Base-by-base conservation (phyloP, 805 yeast species). In the Candida alai region DNA sequence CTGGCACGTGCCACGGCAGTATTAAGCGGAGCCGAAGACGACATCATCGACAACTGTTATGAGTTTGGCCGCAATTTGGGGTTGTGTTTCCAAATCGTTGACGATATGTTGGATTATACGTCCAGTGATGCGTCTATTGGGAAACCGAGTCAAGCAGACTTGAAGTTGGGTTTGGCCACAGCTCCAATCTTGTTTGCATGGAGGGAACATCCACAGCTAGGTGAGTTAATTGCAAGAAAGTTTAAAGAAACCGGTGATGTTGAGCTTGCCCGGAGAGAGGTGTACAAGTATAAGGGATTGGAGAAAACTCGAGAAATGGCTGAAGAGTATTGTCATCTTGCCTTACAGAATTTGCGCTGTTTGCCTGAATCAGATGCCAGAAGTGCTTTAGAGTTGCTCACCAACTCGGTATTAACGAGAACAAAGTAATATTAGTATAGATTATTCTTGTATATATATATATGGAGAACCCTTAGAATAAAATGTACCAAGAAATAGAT, bases 161-260 rank as follows among this genome's bases (percentile, higher is more conserved):
- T 93, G 47, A 78, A 89, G 56, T 68, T 93, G 28, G 98, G 98
- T 0, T 72, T 93, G 47, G 97, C 97, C 1, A 93, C 98, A 1
- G 97, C 97, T 0, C 98, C 98, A 1, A 88, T 90, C 3, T 65
- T 93, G 35, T 93, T 73, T 60, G 97, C 98, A 1, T 93, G 98
- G 98, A 79, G 76, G 50, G 76, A 82, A 49, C 78, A 76, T 49
- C 95, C 96, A 0, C 83, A 80, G 38, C 68, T 93, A 30, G 97
- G 97, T 3, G 79, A 76, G 23, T 60, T 90, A 49, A 88, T 93
- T 47, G 78, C 77, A 16, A 75, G 97, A 40, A 87, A 90, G 58
- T 93, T 93, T 58, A 69, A 73, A 29, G 63, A 76, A 37, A 76
- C 79, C 2, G 95, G 95, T 4, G 98, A 93, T 56, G 82, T 90